A percentile compares a stretch with the other conserved stretches of the same genome.
Evolutionary conservation across 2,329 filamentous ascomycete genomes (phyloP).

Genomic region (Aureobasidium melanogenum): DNA sequence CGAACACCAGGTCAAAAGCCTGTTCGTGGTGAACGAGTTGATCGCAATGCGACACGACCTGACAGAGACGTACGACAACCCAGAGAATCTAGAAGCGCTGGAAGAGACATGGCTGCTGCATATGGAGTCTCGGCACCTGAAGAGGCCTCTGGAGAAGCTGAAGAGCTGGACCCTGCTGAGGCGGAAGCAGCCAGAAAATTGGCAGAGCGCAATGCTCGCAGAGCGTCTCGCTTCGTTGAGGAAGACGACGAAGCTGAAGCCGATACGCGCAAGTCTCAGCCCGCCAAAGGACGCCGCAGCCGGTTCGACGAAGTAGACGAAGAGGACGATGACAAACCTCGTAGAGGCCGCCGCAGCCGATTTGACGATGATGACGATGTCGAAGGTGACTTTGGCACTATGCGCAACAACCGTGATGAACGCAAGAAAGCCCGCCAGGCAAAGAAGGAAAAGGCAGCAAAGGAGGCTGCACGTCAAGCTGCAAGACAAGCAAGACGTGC

Average conservation of each 20-base stretch:
- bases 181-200: slow-evolving; percentile 12
- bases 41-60: background rate
- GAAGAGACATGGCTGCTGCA: slow-evolving; percentile 9
- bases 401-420: slow-evolving; percentile 15
- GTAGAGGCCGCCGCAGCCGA: slow-evolving; percentile 9
- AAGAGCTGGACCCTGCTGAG: background rate
- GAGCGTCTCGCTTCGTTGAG: slow-evolving; percentile 10
- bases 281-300: slow-evolving; percentile 17
- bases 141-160: background rate
- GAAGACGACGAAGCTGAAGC: slow-evolving; percentile 5
- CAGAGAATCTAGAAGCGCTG: background rate
- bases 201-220: slow-evolving; percentile 11
- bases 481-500: slow-evolving; percentile 21
- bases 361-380: slow-evolving; percentile 8
- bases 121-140: background rate
- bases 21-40: background rate
- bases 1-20: background rate
- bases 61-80: slow-evolving; percentile 6
- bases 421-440: slow-evolving; percentile 18
- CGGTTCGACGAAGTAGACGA: slow-evolving; percentile 14
- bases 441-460: slow-evolving; percentile 17
- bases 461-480: slow-evolving; percentile 19
- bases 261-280: background rate
- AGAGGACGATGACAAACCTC: slow-evolving; percentile 12
- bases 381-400: slow-evolving; percentile 14